Percentiles rank a stretch among this genome's conserved stretches.
Evolutionary conservation across 371 early-diverging fungal genomes (phyloP).

Genomic region (Lichtheimia corymbifera): DNA sequence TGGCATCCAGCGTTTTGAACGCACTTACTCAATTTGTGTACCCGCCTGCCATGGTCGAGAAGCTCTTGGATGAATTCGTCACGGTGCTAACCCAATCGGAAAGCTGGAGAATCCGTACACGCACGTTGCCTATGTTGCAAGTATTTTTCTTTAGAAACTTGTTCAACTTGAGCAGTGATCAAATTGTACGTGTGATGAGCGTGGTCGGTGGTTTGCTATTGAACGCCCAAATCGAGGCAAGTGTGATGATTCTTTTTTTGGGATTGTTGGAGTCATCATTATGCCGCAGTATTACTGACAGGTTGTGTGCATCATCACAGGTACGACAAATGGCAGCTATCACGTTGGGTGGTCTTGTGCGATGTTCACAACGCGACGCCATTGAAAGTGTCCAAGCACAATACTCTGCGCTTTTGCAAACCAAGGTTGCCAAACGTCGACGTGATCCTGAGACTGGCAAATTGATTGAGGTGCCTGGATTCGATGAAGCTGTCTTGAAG

Average conservation of each 20-base stretch:
- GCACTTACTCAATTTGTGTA: slow-evolving; percentile 58
- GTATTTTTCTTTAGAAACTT: slow-evolving; percentile 79
- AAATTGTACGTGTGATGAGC: slow-evolving; percentile 61
- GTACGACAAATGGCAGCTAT: slow-evolving; percentile 82
- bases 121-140: slow-evolving; percentile 76
- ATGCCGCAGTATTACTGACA: slow-evolving; percentile 3
- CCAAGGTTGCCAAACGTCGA: slow-evolving; percentile 47
- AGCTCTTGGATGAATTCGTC: slow-evolving; percentile 57
- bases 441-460: slow-evolving; percentile 45
- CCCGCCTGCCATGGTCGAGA: slow-evolving; percentile 56
- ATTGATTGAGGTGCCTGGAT: slow-evolving; percentile 50
- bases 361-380: slow-evolving; percentile 82
- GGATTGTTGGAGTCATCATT: background rate
- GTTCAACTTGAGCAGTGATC: slow-evolving; percentile 54
- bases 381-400: slow-evolving; percentile 55
- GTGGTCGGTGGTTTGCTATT: slow-evolving; percentile 64
- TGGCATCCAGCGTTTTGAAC: slow-evolving; percentile 55
- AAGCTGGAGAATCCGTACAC: slow-evolving; percentile 76
- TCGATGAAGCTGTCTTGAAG: slow-evolving; percentile 61
- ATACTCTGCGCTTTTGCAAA: slow-evolving; percentile 33
- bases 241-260: background rate
- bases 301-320: slow-evolving; percentile 25
- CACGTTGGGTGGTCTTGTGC: slow-evolving; percentile 83
- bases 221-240: slow-evolving; percentile 78
- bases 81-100: slow-evolving; percentile 52